A percentile compares a stretch with the other conserved stretches of the same genome.
Evolutionary conservation across 495 filamentous ascomycete species (phyloP).

Genomic region (Clohesyomyces aquaticus): DNA sequence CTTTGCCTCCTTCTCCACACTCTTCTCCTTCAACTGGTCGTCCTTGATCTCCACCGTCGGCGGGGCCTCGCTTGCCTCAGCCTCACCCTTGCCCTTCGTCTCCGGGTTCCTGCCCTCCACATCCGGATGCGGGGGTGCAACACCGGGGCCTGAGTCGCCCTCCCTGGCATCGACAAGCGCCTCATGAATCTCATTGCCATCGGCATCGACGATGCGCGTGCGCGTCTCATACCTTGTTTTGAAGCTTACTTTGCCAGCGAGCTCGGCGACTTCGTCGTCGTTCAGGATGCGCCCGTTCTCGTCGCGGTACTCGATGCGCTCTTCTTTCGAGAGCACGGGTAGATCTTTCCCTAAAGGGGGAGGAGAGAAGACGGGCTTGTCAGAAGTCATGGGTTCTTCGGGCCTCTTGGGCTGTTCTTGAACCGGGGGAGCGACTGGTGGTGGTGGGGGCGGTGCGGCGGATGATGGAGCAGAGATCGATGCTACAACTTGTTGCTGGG

Average conservation of each 20-base stretch:
- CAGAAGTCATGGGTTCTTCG: slow-evolving; percentile 20
- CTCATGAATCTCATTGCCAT: slow-evolving; percentile 70
- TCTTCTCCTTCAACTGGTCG: slow-evolving; percentile 42
- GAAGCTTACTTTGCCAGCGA: slow-evolving; percentile 91
- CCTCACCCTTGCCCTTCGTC: slow-evolving; percentile 52
- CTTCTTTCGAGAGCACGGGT: slow-evolving; percentile 65
- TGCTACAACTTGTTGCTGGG: slow-evolving; percentile 3
- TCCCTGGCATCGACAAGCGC: slow-evolving; percentile 42
- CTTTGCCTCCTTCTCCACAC: slow-evolving; percentile 40
- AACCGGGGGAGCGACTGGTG: slow-evolving; percentile 26
- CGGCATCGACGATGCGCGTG: slow-evolving; percentile 77
- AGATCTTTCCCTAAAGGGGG: slow-evolving; percentile 24
- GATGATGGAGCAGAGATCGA: slow-evolving; percentile 21
- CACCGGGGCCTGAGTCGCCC: slow-evolving; percentile 15
- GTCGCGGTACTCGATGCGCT: slow-evolving; percentile 92
- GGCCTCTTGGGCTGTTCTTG: slow-evolving; percentile 32
- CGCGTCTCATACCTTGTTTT: slow-evolving; percentile 91
- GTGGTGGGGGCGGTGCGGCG: slow-evolving; percentile 19
- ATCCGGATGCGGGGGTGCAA: slow-evolving; percentile 80
- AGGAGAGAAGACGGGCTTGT: slow-evolving; percentile 43
- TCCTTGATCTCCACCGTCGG: slow-evolving; percentile 48
- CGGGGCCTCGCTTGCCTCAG: slow-evolving; percentile 40
- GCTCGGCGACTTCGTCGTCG: slow-evolving; percentile 77
- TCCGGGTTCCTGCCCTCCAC: slow-evolving; percentile 73
- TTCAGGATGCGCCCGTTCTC: slow-evolving; percentile 88